These are phyloP conservation scores for Podaxis sp. DNA, from an alignment of 768 basidiomycete species.

Conservation along the genomic window DNA sequence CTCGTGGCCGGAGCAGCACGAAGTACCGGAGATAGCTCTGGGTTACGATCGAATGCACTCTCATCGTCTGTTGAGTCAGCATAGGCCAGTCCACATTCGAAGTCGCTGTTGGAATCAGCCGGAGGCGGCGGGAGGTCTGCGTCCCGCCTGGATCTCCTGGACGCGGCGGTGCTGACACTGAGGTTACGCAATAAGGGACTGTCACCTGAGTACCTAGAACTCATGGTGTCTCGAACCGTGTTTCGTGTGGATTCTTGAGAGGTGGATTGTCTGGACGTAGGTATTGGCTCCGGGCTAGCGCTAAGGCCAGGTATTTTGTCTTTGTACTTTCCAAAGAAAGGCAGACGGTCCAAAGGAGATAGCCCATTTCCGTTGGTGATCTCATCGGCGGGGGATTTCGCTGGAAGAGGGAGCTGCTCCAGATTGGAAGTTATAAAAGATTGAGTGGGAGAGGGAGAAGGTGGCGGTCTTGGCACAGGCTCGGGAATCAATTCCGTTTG, in stretches of 20 bases:
- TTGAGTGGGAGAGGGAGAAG: slow-evolving; percentile 26
- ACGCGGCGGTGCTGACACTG: slow-evolving; percentile 20
- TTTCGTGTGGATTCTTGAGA: background rate
- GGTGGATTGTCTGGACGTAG: slow-evolving; percentile 9
- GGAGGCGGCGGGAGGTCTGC: slow-evolving; percentile 27
- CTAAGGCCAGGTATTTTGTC: slow-evolving; percentile 31
- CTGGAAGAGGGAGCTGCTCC: slow-evolving; percentile 4
- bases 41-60: slow-evolving; percentile 22
- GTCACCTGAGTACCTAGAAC: slow-evolving; percentile 7
- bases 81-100: slow-evolving; percentile 47
- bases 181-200: slow-evolving; percentile 11
- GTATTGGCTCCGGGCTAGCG: slow-evolving; percentile 6
- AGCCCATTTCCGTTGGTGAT: slow-evolving; percentile 12
- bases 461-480: slow-evolving; percentile 18
- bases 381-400: slow-evolving; percentile 14
- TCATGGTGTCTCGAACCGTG: background rate
- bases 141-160: slow-evolving; percentile 11
- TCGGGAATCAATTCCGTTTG: slow-evolving; percentile 29
- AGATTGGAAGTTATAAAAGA: slow-evolving; percentile 18
- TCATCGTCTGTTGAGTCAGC: slow-evolving; percentile 49
- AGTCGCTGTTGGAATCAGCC: slow-evolving; percentile 39
- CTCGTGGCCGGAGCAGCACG: slow-evolving; percentile 15
- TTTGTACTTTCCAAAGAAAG: slow-evolving; percentile 60
- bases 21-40: slow-evolving; percentile 10
- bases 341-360: slow-evolving; percentile 29